phyloP scores from a whole-genome alignment of 1,139 yeast species.

The Candida anutae region DNA sequence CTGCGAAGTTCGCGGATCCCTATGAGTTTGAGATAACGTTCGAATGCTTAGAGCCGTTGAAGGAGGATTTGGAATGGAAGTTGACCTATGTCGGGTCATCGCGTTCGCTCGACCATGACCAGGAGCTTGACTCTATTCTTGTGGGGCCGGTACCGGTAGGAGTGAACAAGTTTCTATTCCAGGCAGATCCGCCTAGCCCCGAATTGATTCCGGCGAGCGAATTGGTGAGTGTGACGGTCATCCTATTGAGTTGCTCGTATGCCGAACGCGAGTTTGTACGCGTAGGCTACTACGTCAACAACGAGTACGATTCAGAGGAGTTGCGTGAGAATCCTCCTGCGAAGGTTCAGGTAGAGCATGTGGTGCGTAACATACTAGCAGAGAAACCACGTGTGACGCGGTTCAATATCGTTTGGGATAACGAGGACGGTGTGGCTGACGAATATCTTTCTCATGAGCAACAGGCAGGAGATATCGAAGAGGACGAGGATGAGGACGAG shows the following conservation, averaged over 20 bases:
- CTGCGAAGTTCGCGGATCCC: conserved; percentile 89
- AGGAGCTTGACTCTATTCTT: conserved; percentile 85
- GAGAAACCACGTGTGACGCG: conserved; percentile 97
- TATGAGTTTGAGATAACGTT: conserved; percentile 96
- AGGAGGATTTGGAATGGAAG: conserved; percentile 95
- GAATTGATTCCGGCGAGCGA: conserved; percentile 94
- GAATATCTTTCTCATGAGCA: conserved; percentile 62
- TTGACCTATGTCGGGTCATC: conserved; percentile 95
- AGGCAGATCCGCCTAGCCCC: conserved; percentile 95
- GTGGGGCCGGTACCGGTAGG: conserved; percentile 99
- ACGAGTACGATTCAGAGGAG: conserved; percentile 92
- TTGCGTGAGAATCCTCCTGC: conserved; percentile 89
- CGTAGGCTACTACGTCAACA: conserved; percentile 95
- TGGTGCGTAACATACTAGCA: conserved; percentile 87
- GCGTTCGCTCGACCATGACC: conserved; percentile 89
- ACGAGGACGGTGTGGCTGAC: conserved; percentile 52
- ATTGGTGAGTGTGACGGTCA: conserved; percentile 90
- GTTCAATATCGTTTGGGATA: conserved; percentile 93
- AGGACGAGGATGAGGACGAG: conserved; percentile 46
- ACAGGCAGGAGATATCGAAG: conserved; percentile 46
- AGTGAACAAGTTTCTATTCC: conserved; percentile 81
- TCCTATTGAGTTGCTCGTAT: conserved; percentile 84
- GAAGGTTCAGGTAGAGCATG: conserved; percentile 90
- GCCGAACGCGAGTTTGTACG: conserved; percentile 91
- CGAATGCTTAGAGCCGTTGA: conserved; percentile 88